Percentiles rank a stretch among this genome's conserved stretches.
Evolutionary conservation across 1,284 basidiomycete genomes (phyloP).

Genomic region (Cryptococcus deneoformans): DNA sequence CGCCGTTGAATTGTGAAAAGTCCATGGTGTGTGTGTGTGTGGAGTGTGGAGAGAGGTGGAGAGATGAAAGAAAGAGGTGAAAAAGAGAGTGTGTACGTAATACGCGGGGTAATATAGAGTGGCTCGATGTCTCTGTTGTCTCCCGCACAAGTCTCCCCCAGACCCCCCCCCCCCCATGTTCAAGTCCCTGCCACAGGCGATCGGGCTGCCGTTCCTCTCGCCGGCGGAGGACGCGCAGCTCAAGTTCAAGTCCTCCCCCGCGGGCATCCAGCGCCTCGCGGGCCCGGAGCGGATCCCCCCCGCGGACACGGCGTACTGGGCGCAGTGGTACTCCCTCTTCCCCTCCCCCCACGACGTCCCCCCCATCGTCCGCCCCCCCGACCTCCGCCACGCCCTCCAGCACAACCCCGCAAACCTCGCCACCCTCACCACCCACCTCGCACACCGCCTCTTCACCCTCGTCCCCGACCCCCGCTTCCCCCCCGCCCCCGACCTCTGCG

Average conservation of each 20-base stretch:
- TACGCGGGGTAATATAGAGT: no score
- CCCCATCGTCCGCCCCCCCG: slow-evolving; percentile 77
- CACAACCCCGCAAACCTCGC: slow-evolving; percentile 79
- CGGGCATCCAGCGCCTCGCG: slow-evolving; percentile 71
- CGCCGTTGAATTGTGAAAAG: slow-evolving; percentile 75
- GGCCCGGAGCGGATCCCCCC: slow-evolving; percentile 68
- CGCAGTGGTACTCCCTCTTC: slow-evolving; percentile 79
- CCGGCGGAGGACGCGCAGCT: slow-evolving; percentile 79
- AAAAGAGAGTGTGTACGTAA: background rate
- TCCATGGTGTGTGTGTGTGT: slow-evolving; percentile 60
- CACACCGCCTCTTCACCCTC: slow-evolving; percentile 73
- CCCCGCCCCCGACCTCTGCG: slow-evolving; percentile 61
- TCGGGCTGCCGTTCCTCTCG: slow-evolving; percentile 49
- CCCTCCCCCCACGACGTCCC: slow-evolving; percentile 84
- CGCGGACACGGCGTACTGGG: slow-evolving; percentile 71
- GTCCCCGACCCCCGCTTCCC: slow-evolving; percentile 81
- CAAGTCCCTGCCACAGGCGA: slow-evolving; percentile 47
- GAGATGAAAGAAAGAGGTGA: background rate
- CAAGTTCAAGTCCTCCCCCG: slow-evolving; percentile 74
- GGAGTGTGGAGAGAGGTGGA: background rate
- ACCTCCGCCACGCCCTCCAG: slow-evolving; percentile 74
- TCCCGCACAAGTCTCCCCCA: no score
- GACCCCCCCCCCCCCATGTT: slow-evolving; percentile 33
- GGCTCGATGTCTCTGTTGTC: no score
- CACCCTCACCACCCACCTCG: slow-evolving; percentile 71